Percentiles rank a stretch among this genome's conserved stretches.
Evolutionary conservation across 176 grass and related monocot genomes (phyloP).

Genomic region (Tillandsia leiboldiana): DNA sequence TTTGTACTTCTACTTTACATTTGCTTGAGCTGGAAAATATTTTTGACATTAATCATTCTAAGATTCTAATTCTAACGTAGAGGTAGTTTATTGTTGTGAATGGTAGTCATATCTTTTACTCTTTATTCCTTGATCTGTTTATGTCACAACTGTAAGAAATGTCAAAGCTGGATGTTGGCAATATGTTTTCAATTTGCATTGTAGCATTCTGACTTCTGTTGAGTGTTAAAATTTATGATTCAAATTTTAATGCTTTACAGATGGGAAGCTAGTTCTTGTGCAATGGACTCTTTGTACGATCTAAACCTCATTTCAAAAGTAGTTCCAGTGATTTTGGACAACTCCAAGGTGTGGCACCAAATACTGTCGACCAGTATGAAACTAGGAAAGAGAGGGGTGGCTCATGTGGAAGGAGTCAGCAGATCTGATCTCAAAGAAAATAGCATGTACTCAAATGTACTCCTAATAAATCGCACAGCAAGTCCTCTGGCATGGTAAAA

Average conservation of each 20-base stretch:
- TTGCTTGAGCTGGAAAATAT: neutral
- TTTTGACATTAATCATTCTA: neutral
- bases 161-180: neutral
- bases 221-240: neutral
- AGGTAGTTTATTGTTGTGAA: neutral
- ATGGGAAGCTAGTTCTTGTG: conserved; percentile 61
- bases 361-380: conserved; percentile 71
- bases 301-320: conserved; percentile 67
- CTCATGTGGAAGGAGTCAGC: conserved; percentile 54
- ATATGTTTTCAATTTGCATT: neutral
- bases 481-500: conserved; percentile 88
- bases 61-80: neutral
- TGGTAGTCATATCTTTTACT: neutral
- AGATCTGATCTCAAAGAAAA: conserved; percentile 70
- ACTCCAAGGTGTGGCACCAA: conserved; percentile 54
- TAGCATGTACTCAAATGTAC: conserved; percentile 47
- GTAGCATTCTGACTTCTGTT: neutral
- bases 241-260: conserved; percentile 22
- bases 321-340: conserved; percentile 71
- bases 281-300: conserved; percentile 87
- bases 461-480: conserved; percentile 85
- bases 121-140: neutral
- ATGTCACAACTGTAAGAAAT: neutral
- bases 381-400: conserved; percentile 48
- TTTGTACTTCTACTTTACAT: neutral